These are phyloP conservation scores for Udeniomyces megalosporus DNA, from an alignment of 768 basidiomycete species.

Conservation along the genomic window DNA sequence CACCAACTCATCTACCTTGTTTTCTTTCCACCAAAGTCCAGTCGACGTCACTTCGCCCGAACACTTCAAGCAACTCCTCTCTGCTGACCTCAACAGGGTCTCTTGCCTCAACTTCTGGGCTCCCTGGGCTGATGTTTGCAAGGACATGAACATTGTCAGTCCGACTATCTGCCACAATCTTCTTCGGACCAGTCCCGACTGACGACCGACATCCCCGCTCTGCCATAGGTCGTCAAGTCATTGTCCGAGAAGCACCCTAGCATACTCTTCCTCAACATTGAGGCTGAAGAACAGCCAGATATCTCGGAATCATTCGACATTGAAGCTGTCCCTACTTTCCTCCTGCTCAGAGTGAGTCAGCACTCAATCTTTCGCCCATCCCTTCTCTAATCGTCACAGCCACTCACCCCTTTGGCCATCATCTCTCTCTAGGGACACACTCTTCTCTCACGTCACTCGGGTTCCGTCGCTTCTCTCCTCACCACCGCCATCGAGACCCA, in stretches of 20 bases:
- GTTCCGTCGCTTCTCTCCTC: constrained; percentile 58
- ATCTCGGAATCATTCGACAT: constrained; percentile 87
- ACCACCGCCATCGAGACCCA: constrained; percentile 39
- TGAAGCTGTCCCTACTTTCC: constrained; percentile 68
- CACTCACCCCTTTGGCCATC: not conserved
- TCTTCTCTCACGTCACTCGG: constrained; percentile 57
- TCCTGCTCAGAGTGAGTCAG: constrained; percentile 54
- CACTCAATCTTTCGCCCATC: not conserved
- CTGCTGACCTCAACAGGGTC: constrained; percentile 56
- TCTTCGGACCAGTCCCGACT: too few relatives aligned
- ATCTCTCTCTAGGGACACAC: constrained; percentile 55
- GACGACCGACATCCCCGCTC: too few relatives aligned
- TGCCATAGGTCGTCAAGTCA: constrained; percentile 46
- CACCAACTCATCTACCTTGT: not conserved
- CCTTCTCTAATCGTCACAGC: not conserved
- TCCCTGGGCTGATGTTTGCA: constrained; percentile 79
- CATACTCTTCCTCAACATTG: constrained; percentile 65
- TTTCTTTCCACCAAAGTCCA: constrained; percentile 29
- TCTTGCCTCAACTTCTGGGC: constrained; percentile 93
- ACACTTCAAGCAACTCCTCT: constrained; percentile 59
- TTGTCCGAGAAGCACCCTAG: constrained; percentile 54
- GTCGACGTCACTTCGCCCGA: constrained; percentile 43
- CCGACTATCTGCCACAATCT: not conserved
- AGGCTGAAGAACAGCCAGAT: constrained; percentile 62
- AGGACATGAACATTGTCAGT: constrained; percentile 54